Conservation (phyloP, 805 yeast genomes). For the Ogataea nitratoaversa region DNA sequence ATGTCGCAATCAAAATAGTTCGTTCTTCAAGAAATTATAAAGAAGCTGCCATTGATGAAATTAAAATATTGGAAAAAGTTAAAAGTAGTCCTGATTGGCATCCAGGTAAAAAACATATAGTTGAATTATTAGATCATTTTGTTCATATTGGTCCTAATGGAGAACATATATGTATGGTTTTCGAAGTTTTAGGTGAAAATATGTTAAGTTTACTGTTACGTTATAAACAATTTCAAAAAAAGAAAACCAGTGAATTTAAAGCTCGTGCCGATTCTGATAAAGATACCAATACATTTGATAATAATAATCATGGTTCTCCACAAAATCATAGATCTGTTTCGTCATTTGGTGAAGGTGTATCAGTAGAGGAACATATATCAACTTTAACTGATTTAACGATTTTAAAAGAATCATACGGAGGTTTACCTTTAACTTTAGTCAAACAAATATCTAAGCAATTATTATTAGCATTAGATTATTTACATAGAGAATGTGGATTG, state of each 20-base stretch:
- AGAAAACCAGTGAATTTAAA: conserved; percentile 25
- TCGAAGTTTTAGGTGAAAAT: conserved; percentile 62
- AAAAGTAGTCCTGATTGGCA: conserved; percentile 32
- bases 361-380: conserved; percentile 19
- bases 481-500: conserved; percentile 58
- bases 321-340: neutral
- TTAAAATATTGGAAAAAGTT: conserved; percentile 40
- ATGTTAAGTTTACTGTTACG: conserved; percentile 46
- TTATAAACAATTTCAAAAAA: conserved; percentile 37
- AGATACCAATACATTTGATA: no score
- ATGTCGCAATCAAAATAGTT: conserved; percentile 62
- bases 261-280: conserved; percentile 11
- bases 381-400: conserved; percentile 32
- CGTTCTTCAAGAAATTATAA: conserved; percentile 48
- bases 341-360: neutral
- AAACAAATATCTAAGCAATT: conserved; percentile 56
- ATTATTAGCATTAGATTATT: conserved; percentile 50
- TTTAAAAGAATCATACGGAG: conserved; percentile 41
- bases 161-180: conserved; percentile 60
- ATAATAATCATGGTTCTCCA: neutral
- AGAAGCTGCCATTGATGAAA: conserved; percentile 65
- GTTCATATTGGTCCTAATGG: conserved; percentile 59
- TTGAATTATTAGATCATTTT: conserved; percentile 52
- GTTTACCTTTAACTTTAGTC: conserved; percentile 50
- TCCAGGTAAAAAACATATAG: conserved; percentile 50